A percentile compares a stretch with the other conserved stretches of the same genome.
phyloP scores from a whole-genome alignment of 331 rosid genomes.

The Dryas integrifolia region DNA sequence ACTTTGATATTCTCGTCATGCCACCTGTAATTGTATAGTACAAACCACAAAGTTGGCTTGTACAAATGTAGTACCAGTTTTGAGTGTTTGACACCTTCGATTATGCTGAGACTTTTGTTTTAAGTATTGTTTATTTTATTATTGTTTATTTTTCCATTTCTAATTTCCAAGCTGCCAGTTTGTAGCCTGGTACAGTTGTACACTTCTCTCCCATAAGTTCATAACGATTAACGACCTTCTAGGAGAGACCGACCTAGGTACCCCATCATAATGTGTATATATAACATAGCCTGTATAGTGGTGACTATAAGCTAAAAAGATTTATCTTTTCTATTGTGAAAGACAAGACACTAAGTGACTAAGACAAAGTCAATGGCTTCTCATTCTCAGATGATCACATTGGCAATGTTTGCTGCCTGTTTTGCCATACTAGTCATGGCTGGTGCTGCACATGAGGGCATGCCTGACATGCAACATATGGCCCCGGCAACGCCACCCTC shows the following conservation, averaged over 20 bases:
- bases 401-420: conserved; percentile 29
- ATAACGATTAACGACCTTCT: not conserved
- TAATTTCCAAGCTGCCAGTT: not conserved
- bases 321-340: not conserved
- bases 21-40: too few relatives aligned
- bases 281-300: not conserved
- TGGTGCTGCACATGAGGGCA: conserved; percentile 39
- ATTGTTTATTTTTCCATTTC: not conserved
- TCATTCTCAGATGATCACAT: not conserved
- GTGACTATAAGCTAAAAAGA: not conserved
- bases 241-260: not conserved
- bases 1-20: too few relatives aligned
- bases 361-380: conserved; percentile 32
- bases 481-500: conserved; percentile 25
- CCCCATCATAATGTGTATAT: not conserved
- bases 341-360: not conserved
- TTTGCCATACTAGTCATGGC: conserved; percentile 33
- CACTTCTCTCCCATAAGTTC: not conserved
- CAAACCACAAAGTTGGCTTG: too few relatives aligned
- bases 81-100: too few relatives aligned
- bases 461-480: conserved; percentile 7
- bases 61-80: too few relatives aligned
- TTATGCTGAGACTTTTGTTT: too few relatives aligned
- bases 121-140: too few relatives aligned
- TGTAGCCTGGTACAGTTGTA: not conserved